These are phyloP conservation scores for Fusarium equiseti DNA, from an alignment of 2,329 filamentous ascomycete genomes.

Conservation along the genomic window DNA sequence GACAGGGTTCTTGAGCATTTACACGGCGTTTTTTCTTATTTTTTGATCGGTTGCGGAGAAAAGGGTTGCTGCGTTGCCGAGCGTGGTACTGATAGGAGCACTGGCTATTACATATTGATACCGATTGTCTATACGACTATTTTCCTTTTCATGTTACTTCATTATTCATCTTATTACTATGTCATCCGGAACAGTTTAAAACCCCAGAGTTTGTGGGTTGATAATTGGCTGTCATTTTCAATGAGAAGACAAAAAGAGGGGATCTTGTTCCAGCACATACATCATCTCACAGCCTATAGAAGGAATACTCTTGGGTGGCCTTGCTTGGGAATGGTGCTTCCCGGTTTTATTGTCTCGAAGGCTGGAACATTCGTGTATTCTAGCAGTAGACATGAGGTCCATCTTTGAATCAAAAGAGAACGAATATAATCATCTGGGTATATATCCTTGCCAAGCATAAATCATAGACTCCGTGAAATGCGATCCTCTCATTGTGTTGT, in stretches of 20 bases:
- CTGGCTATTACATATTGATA: conserved; percentile 40
- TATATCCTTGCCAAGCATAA: not conserved
- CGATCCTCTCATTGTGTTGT: not conserved
- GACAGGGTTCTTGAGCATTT: conserved; percentile 49
- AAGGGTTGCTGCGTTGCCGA: conserved; percentile 35
- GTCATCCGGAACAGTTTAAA: not conserved
- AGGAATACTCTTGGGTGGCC: conserved; percentile 23
- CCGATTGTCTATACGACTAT: conserved; percentile 41
- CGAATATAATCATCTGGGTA: conserved; percentile 23
- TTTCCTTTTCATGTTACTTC: conserved; percentile 22
- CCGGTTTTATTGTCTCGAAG: conserved; percentile 22
- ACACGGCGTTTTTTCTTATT: conserved; percentile 44
- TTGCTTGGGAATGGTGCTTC: conserved; percentile 12
- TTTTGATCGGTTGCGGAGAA: conserved; percentile 36
- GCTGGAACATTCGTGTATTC: conserved; percentile 14
- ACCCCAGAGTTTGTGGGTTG: not conserved
- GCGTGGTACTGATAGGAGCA: conserved; percentile 38
- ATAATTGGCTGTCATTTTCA: not conserved
- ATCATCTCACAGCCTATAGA: conserved; percentile 25
- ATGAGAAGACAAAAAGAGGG: conserved; percentile 10
- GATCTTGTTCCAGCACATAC: conserved; percentile 16
- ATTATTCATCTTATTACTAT: not conserved
- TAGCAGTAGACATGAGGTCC: conserved; percentile 7
- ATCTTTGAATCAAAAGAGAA: conserved; percentile 18
- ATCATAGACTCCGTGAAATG: not conserved